Base-by-base conservation (phyloP, 305 asterid species). In the Ilex paraguariensis region DNA sequence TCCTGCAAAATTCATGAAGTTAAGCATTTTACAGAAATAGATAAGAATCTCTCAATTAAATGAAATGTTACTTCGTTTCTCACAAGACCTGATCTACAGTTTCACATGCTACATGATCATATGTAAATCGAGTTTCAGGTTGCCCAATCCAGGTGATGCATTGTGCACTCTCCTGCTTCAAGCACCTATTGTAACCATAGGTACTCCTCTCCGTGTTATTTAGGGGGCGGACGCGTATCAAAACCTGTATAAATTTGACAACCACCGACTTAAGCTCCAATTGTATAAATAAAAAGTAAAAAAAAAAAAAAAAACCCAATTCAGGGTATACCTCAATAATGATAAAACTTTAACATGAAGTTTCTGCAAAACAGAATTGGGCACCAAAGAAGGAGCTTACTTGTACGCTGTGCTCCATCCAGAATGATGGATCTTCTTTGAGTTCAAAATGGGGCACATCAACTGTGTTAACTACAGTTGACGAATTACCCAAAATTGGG, bases 381-480 rank as follows among this genome's bases (percentile, higher is more conserved):
- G 28, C 28, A 21, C 28, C 28, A 21, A 42, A 46, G 63, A 54
- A 49, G 58, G 45, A 72, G 60, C 91, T 69, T 75, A 90, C 99
- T 73, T 94, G 99, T 62, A 94, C 99, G 73, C 83, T 94, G 78
- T 94, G 98, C 63, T 94, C 98, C 86, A 84, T 75, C 99, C 99
- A 94, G 68, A 90, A 94, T 4, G 95, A 86, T 12, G 96, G 84
- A 60, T 94, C 92, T 78, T 88, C 98, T 73, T 81, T 86, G 58
- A 90, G 92, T 56, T 81, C 95, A 75, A 86, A 94, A 78, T 77
- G 74, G 17, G 96, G 99, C 62, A 86, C 96, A 75, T 84, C 91
- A 52, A 76, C 82, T 48, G 88, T 75, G 69, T 81, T 84, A 59
- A 90, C 85, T 63, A 81, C 82, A 58, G 79, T 71, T 2, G 73